phyloP scores from a whole-genome alignment of 2,329 filamentous ascomycete species.

The Calonectria pteridis region DNA sequence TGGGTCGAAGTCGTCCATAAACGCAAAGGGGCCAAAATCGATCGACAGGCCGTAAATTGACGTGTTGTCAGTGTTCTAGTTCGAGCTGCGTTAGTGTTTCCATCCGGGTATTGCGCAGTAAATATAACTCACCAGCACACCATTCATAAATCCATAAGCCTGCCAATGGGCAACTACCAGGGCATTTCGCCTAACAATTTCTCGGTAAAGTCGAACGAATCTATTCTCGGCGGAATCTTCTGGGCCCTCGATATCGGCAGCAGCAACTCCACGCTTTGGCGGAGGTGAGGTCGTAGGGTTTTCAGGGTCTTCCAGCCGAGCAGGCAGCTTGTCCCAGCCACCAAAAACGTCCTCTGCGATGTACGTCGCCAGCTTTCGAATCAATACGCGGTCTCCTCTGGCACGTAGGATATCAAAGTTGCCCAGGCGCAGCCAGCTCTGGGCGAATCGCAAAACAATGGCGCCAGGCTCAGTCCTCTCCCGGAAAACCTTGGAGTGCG shows the following conservation, averaged over 20 bases:
- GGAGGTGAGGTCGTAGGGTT: conserved; percentile 57
- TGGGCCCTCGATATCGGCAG: conserved; percentile 74
- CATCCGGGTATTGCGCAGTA: neutral
- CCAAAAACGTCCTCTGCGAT: conserved; percentile 88
- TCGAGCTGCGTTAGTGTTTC: conserved; percentile 33
- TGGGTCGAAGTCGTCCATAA: conserved; percentile 97
- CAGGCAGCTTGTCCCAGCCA: conserved; percentile 88
- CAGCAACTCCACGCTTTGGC: conserved; percentile 65
- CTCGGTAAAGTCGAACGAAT: conserved; percentile 87
- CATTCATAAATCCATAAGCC: conserved; percentile 99
- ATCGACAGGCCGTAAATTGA: conserved; percentile 90
- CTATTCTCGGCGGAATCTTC: conserved; percentile 82
- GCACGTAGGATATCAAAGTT: conserved; percentile 93
- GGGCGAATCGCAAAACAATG: conserved; percentile 91
- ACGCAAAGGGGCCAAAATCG: conserved; percentile 97
- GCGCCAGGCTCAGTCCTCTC: conserved; percentile 91
- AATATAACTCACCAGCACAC: conserved; percentile 71
- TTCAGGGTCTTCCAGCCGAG: conserved; percentile 64
- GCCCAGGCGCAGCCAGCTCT: conserved; percentile 93
- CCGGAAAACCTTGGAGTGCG: conserved; percentile 78
- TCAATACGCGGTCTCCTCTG: conserved; percentile 80
- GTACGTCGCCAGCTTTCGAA: conserved; percentile 83
- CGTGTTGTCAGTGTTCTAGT: conserved; percentile 92
- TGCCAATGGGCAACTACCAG: conserved; percentile 93
- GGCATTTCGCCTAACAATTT: conserved; percentile 88